Conservation (phyloP, 1,139 yeast genomes). For the Geotrichum histeridarum region DNA sequence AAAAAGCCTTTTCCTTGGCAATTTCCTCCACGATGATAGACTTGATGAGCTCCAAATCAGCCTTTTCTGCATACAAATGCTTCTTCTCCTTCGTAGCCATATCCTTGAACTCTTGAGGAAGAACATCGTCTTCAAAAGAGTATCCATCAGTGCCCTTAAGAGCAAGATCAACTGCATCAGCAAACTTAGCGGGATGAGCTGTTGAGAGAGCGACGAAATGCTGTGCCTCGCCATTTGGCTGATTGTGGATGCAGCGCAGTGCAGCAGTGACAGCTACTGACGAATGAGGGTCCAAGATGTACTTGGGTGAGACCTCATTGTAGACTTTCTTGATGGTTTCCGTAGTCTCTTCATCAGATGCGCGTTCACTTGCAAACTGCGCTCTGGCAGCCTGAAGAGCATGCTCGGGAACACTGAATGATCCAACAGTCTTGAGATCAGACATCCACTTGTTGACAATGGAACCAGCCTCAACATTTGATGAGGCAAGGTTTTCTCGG, state of each 20-base stretch:
- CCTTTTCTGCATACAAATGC: slow-evolving; percentile 66
- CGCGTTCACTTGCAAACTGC: slow-evolving; percentile 75
- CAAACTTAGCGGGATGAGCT: slow-evolving; percentile 97
- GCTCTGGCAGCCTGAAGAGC: slow-evolving; percentile 62
- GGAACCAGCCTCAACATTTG: slow-evolving; percentile 69
- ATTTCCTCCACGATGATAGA: slow-evolving; percentile 66
- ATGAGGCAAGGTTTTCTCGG: slow-evolving; percentile 55
- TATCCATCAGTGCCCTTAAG: slow-evolving; percentile 61
- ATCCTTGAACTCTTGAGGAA: slow-evolving; percentile 80
- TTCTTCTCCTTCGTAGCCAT: slow-evolving; percentile 70
- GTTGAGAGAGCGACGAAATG: slow-evolving; percentile 81
- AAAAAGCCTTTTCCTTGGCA: slow-evolving; percentile 40
- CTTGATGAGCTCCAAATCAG: slow-evolving; percentile 71
- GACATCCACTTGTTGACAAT: slow-evolving; percentile 72
- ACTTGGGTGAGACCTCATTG: slow-evolving; percentile 54
- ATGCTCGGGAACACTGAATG: slow-evolving; percentile 62
- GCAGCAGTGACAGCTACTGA: slow-evolving; percentile 89
- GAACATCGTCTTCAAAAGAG: slow-evolving; percentile 78
- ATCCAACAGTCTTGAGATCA: slow-evolving; percentile 68
- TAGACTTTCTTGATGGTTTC: slow-evolving; percentile 70
- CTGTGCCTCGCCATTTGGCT: slow-evolving; percentile 39
- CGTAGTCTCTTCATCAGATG: slow-evolving; percentile 70
- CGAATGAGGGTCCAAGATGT: slow-evolving; percentile 92
- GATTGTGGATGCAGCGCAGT: slow-evolving; percentile 53
- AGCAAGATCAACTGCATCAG: slow-evolving; percentile 88